Evolutionary conservation across 257 asterid species (phyloP), one percentile per base, ranked within the genome.

Genomic region (Leptodermis oblonga): DNA sequence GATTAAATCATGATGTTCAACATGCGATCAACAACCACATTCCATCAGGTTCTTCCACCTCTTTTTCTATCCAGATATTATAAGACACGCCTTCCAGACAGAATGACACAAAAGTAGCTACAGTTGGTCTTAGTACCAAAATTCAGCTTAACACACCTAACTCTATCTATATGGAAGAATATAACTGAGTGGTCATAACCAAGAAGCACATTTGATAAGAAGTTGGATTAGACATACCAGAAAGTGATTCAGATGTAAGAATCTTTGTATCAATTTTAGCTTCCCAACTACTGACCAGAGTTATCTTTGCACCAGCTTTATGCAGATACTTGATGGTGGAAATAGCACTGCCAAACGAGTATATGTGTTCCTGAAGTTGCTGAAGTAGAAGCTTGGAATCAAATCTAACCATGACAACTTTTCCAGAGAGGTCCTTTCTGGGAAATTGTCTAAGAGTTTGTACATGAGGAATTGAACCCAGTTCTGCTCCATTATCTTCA

Each of bases 341-440:
- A 67, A 84, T 70, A 20, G 90, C 82, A 81, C 20, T 68, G 30
- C 46, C 77, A 34, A 84, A 82, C 39, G 65, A 73, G 48, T 82
- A 73, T 51, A 72, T 77, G 20, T 71, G 77, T 58, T 74, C 83
- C 75, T 65, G 73, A 70, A 67, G 67, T 62, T 81, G 80, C 66
- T 73, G 70, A 65, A 76, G 82, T 65, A 88, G 36, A 76, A 87
- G 68, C 73, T 70, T 61, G 37, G 87, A 34, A 80, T 93, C 95
- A 62, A 86, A 82, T 82, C 96, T 84, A 70, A 93, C 96, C 91
- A 93, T 78, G 74, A 88, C 92, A 75, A 82, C 86, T 79, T 90
- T 90, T 52, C 85, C 41, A 12, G 67, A 67, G 9, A 93, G 82
- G 70, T 90, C 91, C 67, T 82, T 83, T 73, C 71, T 76, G 13